Evolutionary conservation across 352 stramenopile species (phyloP), one percentile per base, ranked within the genome.

Genomic region (Achlya hypogyna): DNA sequence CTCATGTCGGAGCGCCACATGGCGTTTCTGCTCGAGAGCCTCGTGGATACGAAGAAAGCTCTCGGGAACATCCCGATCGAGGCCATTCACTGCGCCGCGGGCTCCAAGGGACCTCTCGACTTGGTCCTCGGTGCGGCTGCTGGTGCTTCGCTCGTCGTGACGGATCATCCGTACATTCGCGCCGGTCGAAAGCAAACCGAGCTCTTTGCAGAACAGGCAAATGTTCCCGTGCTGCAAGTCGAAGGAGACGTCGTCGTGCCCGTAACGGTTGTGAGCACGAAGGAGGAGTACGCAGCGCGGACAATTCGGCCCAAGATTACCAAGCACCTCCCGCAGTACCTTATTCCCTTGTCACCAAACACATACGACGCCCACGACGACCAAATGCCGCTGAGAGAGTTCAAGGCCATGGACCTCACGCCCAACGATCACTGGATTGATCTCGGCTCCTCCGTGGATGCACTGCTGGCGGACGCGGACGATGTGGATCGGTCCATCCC

Each of bases 241-340:
- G 97, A 99, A 76, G 91, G 96, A 1, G 96, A 99, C 70, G 98
- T 99, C 32, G 87, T 99, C 27, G 95, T 99, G 40, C 97, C 97
- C 20, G 87, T 89, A 18, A 98, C 95, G 75, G 77, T 85, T 31
- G 93, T 87, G 9, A 93, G 78, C 16, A 67, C 81, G 52, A 99
- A 99, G 76, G 83, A 97, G 72, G 96, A 99, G 82, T 97, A 98
- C 56, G 95, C 96, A 28, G 97, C 97, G 14, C 82, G 96, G n/a
- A 99, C 97, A n/a, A 94, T 99, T 59, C 91, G 97, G 63, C 85
- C 89, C 2, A 98, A 97, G 76, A 98, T 99, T 73, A 85, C 96
- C 38, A 91, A 89, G 25, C 79, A 97, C 8, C 73, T 98, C 25
- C 73, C 86, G 0, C 81, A 83, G 23, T 99, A 93, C 70, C 71